Base-by-base conservation (phyloP, 352 stramenopile species). In the Elongisporangium undulatum region DNA sequence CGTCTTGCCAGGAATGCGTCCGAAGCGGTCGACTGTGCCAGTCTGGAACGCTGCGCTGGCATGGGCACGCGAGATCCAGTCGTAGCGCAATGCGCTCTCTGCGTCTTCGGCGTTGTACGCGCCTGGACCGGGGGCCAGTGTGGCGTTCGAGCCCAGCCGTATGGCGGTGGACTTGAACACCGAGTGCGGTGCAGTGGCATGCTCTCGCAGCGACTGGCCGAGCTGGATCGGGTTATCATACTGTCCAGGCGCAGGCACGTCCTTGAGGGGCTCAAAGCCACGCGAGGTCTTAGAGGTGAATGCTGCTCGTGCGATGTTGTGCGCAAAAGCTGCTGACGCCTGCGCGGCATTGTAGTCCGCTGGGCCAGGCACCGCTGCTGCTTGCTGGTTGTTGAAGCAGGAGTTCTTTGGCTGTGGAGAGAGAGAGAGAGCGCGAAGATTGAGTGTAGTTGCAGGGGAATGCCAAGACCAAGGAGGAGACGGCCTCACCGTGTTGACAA, bases 31-130 rank as follows among this genome's bases (percentile, higher is more conserved):
- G 49, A 56, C 60, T 2, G 64, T 72, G 23, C 80, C 71, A 2
- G 69, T 66, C 20, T 84, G 75, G 56, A 92, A 92, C 16, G 85
- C 69, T 21, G 80, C 82, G 59, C 80, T 90, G 15, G 77, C 67
- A 51, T 88, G 78, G 4, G 79, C 71, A 56, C 73, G 70, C 6
- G 83, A 69, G 51, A 90, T 77, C 62, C 67, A 85, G 61, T 92
- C 83, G 51, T 88, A 87, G 13, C 75, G 71, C 64, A 92, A 69
- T 15, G 76, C 75, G 13, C 57, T 70, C 54, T 92, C 83, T 13
- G 80, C 83, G 52, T 83, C 72, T 56, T 87, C 77, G 10, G 80
- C 68, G 29, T 87, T 83, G 64, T 92, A 92, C 1, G 79, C 75
- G 20, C 83, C 83, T 38, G 83, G 80, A 0, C 83, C 83, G 12